phyloP scores from a whole-genome alignment of 148 eudicot genomes.

The Spergularia marina region DNA sequence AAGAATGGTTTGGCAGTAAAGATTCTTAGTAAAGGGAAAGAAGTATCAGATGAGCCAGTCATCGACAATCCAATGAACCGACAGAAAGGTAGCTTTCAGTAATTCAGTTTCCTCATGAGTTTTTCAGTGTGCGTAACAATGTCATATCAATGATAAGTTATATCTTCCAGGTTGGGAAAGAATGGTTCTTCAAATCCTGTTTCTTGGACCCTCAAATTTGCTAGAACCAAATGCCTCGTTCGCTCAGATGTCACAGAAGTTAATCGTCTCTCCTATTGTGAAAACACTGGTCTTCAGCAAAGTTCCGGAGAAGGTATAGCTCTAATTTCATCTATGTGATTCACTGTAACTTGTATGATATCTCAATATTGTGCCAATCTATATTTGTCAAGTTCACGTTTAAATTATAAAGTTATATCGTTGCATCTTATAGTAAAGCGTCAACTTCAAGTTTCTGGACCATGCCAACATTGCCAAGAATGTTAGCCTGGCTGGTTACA shows the following conservation, averaged over 20 bases:
- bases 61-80: conserved; percentile 70
- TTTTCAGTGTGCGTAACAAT: neutral
- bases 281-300: conserved; percentile 97
- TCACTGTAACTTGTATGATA: neutral
- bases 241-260: conserved; percentile 89
- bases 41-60: conserved; percentile 80
- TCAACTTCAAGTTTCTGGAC: no score
- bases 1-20: conserved; percentile 96
- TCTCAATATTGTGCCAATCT: neutral
- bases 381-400: no score
- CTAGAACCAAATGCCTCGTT: conserved; percentile 92
- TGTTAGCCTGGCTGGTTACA: no score
- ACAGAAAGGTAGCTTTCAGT: conserved; percentile 61
- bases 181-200: conserved; percentile 98
- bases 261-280: conserved; percentile 96
- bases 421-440: no score
- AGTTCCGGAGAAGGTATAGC: conserved; percentile 94
- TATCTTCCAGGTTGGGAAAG: conserved; percentile 85
- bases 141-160: neutral
- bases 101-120: neutral
- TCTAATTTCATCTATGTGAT: neutral
- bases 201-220: conserved; percentile 94
- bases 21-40: conserved; percentile 84
- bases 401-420: no score
- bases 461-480: no score